These are phyloP conservation scores for Backusella parvicylindrica DNA, from an alignment of 192 early-diverging fungal species.

Conservation along the genomic window DNA sequence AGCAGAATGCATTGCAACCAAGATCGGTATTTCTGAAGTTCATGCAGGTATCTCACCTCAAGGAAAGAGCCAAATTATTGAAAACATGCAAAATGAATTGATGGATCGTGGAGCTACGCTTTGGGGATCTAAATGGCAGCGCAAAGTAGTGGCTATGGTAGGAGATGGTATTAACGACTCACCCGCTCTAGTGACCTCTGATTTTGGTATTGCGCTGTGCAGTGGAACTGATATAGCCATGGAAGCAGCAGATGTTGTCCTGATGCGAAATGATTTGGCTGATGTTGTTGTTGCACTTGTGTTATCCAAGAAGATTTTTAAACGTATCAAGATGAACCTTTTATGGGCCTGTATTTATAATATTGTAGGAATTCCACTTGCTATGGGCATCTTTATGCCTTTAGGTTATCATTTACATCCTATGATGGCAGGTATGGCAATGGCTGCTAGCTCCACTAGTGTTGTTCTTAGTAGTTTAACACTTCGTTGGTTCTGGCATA, in stretches of 20 bases:
- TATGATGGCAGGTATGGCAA: conserved; percentile 89
- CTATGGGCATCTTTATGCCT: conserved; percentile 88
- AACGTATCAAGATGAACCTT: conserved; percentile 81
- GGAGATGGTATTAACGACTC: conserved; percentile 97
- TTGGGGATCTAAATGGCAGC: neutral
- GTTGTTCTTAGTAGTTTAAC: conserved; percentile 87
- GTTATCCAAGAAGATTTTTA: conserved; percentile 79
- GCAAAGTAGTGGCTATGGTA: conserved; percentile 75
- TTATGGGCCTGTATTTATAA: conserved; percentile 90
- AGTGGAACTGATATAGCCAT: conserved; percentile 94
- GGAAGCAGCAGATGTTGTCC: conserved; percentile 87
- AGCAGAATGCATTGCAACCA: conserved; percentile 74
- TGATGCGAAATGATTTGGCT: conserved; percentile 83
- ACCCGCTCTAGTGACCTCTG: conserved; percentile 77
- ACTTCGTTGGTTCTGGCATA: conserved; percentile 63
- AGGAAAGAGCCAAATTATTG: conserved; percentile 81
- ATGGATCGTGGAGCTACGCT: neutral
- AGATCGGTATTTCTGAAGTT: conserved; percentile 80
- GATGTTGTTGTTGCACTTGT: conserved; percentile 86
- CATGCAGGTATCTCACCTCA: conserved; percentile 87
- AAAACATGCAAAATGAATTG: conserved; percentile 54
- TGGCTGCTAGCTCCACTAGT: conserved; percentile 87
- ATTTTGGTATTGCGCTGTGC: conserved; percentile 87
- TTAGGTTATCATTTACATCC: conserved; percentile 82
- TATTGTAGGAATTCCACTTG: conserved; percentile 86